Percentiles rank a stretch among this genome's conserved stretches.
These are phyloP conservation scores for Ciborinia camelliae DNA, from an alignment of 2,329 filamentous ascomycete genomes.

Conservation along the genomic window DNA sequence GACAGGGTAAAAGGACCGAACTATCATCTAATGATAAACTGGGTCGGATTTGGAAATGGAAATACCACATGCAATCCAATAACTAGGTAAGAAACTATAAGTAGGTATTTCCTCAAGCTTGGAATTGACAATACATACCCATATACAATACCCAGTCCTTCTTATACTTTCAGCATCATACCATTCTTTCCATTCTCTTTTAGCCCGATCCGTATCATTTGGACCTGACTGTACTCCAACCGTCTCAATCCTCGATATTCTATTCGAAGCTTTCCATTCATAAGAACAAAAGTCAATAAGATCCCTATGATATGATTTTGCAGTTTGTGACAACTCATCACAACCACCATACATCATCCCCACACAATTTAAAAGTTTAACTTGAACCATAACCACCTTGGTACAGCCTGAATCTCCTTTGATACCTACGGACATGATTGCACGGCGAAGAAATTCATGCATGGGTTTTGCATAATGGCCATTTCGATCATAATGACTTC, in stretches of 20 bases:
- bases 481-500: conserved; percentile 39
- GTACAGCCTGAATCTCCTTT: not conserved
- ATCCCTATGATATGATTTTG: not conserved
- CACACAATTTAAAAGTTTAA: not conserved
- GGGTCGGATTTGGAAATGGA: not conserved
- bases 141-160: conserved; percentile 43
- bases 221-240: not conserved
- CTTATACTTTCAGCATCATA: conserved; percentile 39
- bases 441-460: conserved; percentile 2
- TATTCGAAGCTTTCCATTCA: conserved; percentile 1
- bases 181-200: conserved; percentile 40
- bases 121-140: conserved; percentile 37
- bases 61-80: conserved; percentile 2
- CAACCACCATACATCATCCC: not conserved
- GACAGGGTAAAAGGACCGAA: not conserved
- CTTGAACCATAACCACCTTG: not conserved
- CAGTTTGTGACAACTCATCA: not conserved
- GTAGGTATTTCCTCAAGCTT: not conserved
- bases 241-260: not conserved
- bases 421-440: not conserved
- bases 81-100: not conserved
- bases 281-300: not conserved
- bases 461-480: conserved; percentile 28
- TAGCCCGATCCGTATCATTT: conserved; percentile 1
- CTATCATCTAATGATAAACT: not conserved